Evolutionary conservation across 1,284 basidiomycete species (phyloP), one percentile per base, ranked within the genome.

Genomic region (Pisolithus thermaeus): DNA sequence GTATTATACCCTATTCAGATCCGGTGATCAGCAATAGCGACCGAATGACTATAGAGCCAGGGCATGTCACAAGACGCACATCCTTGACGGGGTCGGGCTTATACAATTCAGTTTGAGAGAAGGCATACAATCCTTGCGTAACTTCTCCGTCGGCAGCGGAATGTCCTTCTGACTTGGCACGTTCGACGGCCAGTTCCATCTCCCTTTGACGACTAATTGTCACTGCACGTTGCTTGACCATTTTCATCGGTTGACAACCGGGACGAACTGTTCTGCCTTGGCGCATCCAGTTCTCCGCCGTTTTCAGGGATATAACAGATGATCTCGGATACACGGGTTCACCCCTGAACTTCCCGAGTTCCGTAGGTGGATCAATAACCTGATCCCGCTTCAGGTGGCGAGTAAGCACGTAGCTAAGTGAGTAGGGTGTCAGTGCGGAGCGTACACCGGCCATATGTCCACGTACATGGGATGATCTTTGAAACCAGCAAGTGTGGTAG

Each of bases 251-350:
- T 58, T 93, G 89, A 60, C 84, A 83, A 8, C 87, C 85, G 51
- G 81, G 76, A 59, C 80, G 81, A 53, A 98, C 75, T 48, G 74
- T 73, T 27, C 92, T 78, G 0, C 97, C 93, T 43, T 82, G 82
- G 11, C 95, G 84, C 84, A 96, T 88, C 93, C 95, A 99, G 62
- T 90, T 95, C 65, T 98, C 95, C 18, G 90, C 81, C 1, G 91
- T 90, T 67, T 95, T 96, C 52, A 97, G 79, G 3, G 81, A 70
- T 18, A 95, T 75, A 6, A 99, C 91, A 48, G 88, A 80, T 1
- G 82, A 81, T 28, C 95, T 87, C 38, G 90, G 79, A 67, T 90
- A 99, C n/a, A 99, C 96, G 9, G 91, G 74, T 64, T 95, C 92
- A 48, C 94, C 96, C 58, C 90, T 83, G 73, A 99, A 98, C 58